phyloP scores from a whole-genome alignment of 2,329 filamentous ascomycete genomes.

The Alternaria hordeiaustralica region DNA sequence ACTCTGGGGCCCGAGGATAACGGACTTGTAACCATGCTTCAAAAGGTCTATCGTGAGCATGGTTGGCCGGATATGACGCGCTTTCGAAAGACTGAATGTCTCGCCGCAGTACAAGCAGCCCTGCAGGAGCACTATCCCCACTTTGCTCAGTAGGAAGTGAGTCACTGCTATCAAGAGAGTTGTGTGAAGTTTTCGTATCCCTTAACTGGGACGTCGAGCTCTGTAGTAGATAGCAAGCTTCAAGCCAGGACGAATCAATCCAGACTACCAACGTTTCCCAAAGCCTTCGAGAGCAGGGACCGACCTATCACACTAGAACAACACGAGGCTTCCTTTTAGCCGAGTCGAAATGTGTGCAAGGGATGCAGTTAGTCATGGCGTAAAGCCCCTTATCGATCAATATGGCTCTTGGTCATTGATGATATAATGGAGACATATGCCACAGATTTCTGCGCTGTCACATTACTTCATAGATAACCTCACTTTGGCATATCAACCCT shows the following conservation, averaged over 20 bases:
- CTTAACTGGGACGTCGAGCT: not conserved
- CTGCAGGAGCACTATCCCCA: not conserved
- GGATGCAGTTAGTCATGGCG: not conserved
- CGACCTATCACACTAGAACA: too few relatives aligned
- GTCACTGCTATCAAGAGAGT: too few relatives aligned
- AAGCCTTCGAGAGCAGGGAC: too few relatives aligned
- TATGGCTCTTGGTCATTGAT: not conserved
- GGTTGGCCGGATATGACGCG: not conserved
- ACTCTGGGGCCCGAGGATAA: not conserved
- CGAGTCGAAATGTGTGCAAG: too few relatives aligned
- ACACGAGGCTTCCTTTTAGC: too few relatives aligned
- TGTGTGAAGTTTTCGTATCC: too few relatives aligned
- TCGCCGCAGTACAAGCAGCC: not conserved
- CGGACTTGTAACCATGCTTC: not conserved
- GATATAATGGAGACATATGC: not conserved
- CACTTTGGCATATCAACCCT: not conserved
- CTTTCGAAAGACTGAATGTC: not conserved
- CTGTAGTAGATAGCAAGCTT: not conserved
- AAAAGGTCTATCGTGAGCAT: not conserved
- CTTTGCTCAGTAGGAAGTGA: too few relatives aligned
- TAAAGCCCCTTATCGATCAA: not conserved
- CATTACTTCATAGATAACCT: not conserved
- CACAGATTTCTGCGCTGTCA: not conserved
- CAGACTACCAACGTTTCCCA: not conserved
- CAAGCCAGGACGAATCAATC: not conserved